Base-by-base conservation (phyloP, 1,284 basidiomycete genomes). In the Dichomitus squalens region DNA sequence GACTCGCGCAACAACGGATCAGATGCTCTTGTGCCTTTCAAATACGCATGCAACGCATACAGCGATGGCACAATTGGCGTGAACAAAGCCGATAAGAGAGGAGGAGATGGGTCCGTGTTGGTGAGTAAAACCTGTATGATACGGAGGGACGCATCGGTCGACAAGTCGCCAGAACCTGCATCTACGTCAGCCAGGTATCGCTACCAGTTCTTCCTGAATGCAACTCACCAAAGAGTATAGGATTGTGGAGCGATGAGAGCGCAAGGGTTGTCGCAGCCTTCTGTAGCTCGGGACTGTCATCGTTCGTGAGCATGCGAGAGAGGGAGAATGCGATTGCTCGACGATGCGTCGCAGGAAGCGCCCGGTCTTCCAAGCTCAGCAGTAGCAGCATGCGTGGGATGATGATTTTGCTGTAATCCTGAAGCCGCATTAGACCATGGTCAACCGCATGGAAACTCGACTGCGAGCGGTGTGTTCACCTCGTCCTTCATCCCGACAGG, bases 81-180 rank as follows among this genome's bases (percentile, higher is more conserved):
- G 14, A 95, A 71, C 6, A 94, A 66, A 14, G 75, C 72, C 0
- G 86, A 79, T 44, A 92, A 80, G 36, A 92, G 79, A 2, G 75
- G 71, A 0, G 91, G 88, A 1, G 90, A 87, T 3, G 92, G 92
- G 60, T 95, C 92, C 5, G 87, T 85, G 63, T 93, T 90, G 6
- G 84, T 79, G 3, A 93, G 72, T 23, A 93, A 75, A 2, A 75
- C 78, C 53, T 84, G 75, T 7, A 91, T 68, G 2, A 70, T 79
- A 7, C 73, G 70, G 21, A 90, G 68, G 2, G 82, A 76, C 9
- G 70, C 70, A 3, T 75, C 68, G 18, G 81, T 72, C 0, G 68
- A 66, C 16, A 68, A 36, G 12, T 58, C 52, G 16, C 59, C 59
- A 6, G 44, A 25, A 9, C 56, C 59, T 57, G 16, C 18, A 1